Conservation (phyloP, 106 monocot genomes). For the Dendrobium nobile region DNA sequence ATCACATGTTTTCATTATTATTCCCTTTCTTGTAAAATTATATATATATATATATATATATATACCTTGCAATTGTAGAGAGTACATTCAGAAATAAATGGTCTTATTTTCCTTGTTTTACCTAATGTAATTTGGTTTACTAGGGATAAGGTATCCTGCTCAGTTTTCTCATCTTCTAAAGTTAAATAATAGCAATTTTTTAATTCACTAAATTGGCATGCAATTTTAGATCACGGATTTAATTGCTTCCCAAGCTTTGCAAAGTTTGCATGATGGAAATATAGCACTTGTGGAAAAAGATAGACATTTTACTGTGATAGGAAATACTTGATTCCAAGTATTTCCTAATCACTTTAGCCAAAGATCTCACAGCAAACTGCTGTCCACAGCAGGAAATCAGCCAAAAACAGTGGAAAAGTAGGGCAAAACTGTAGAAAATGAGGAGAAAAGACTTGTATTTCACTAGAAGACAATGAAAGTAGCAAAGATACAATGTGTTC, state of each 20-base stretch:
- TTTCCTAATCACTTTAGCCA: too few relatives aligned
- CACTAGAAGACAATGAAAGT: too few relatives aligned
- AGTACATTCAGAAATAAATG: slow-evolving; percentile 50
- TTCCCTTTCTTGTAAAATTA: neutral
- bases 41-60: neutral
- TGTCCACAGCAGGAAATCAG: too few relatives aligned
- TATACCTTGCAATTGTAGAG: slow-evolving; percentile 22
- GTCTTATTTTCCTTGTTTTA: slow-evolving; percentile 55
- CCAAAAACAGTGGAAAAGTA: too few relatives aligned
- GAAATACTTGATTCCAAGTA: too few relatives aligned
- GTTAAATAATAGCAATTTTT: neutral
- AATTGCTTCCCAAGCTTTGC: slow-evolving; percentile 19
- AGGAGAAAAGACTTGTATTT: too few relatives aligned
- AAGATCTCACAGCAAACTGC: too few relatives aligned
- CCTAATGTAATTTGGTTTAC: slow-evolving; percentile 72
- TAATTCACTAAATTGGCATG: neutral
- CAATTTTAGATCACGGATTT: slow-evolving; percentile 44
- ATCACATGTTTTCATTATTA: neutral
- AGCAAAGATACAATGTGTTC: too few relatives aligned
- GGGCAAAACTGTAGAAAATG: too few relatives aligned
- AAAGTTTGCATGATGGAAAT: slow-evolving; percentile 31
- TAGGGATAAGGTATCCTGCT: slow-evolving; percentile 53
- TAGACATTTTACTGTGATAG: slow-evolving; percentile 22
- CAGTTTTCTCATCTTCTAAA: neutral
- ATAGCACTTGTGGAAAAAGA: slow-evolving; percentile 35